phyloP scores from a whole-genome alignment of 768 basidiomycete genomes.

The Rubroboletus satanas region DNA sequence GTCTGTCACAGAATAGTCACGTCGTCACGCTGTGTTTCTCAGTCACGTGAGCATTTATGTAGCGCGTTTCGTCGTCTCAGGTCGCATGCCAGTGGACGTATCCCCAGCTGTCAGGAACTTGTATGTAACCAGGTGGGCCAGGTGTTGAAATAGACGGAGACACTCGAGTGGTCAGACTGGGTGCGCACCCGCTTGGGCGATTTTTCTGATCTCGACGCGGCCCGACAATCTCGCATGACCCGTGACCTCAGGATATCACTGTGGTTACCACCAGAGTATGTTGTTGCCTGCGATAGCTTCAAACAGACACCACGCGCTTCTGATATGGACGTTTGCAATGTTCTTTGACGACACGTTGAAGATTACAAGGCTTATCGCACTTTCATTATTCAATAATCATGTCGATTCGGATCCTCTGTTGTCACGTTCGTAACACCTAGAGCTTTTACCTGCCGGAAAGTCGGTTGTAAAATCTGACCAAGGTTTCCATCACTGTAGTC shows the following conservation, averaged over 20 bases:
- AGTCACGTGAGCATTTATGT: constrained; percentile 11
- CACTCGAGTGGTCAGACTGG: constrained; percentile 14
- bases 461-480: too few species aligned
- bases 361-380: background rate
- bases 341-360: constrained; percentile 5
- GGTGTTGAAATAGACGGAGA: constrained; percentile 8
- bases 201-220: background rate
- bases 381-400: constrained; percentile 4
- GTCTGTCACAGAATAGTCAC: constrained; percentile 27
- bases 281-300: too few species aligned
- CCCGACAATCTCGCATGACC: background rate
- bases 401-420: constrained; percentile 5
- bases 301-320: too few species aligned
- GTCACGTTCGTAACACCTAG: constrained; percentile 14
- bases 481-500: too few species aligned
- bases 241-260: too few species aligned
- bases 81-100: background rate
- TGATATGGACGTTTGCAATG: too few species aligned
- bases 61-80: background rate
- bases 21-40: constrained; percentile 1
- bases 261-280: too few species aligned
- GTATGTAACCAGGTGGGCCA: constrained; percentile 14
- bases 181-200: background rate
- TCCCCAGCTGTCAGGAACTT: constrained; percentile 6
- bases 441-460: background rate